Conservation (phyloP, 768 basidiomycete genomes). For the Pleurotus tuber-regium region DNA sequence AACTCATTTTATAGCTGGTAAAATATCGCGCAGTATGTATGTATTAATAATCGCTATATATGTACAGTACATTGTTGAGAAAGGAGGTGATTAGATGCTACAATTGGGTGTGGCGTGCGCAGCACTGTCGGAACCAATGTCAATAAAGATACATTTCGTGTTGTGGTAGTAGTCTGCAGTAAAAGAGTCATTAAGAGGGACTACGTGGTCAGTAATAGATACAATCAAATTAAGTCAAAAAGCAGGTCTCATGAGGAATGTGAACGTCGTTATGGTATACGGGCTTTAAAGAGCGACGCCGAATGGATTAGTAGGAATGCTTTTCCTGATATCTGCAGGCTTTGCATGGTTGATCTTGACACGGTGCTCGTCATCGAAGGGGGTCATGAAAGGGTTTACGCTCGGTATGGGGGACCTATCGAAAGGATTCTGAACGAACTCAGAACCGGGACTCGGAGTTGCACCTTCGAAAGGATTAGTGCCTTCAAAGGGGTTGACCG, state of each 20-base stretch:
- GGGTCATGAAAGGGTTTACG: conserved; percentile 61
- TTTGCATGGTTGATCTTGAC: conserved; percentile 26
- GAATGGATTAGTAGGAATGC: conserved; percentile 54
- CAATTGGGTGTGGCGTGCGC: not conserved
- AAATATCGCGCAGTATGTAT: too few relatives aligned
- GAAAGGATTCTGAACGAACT: not conserved
- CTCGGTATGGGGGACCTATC: conserved; percentile 11
- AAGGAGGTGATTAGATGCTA: not conserved
- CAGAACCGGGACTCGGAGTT: not conserved
- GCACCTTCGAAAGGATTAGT: conserved; percentile 10
- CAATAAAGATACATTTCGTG: not conserved
- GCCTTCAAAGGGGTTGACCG: conserved; percentile 23
- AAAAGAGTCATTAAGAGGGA: not conserved
- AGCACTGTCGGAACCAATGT: not conserved
- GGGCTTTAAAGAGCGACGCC: conserved; percentile 20
- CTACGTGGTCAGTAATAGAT: not conserved
- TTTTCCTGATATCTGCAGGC: conserved; percentile 35
- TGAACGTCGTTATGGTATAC: not conserved
- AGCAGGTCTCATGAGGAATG: not conserved
- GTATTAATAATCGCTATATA: too few relatives aligned
- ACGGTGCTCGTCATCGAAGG: conserved; percentile 71
- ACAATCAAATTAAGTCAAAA: too few relatives aligned
- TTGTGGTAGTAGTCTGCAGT: too few relatives aligned
- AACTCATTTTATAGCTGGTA: too few relatives aligned
- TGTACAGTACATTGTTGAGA: not conserved